A percentile compares a stretch with the other conserved stretches of the same genome.
These are phyloP conservation scores for Rhodamnia argentea DNA, from an alignment of 345 rosid species.

Conservation along the genomic window DNA sequence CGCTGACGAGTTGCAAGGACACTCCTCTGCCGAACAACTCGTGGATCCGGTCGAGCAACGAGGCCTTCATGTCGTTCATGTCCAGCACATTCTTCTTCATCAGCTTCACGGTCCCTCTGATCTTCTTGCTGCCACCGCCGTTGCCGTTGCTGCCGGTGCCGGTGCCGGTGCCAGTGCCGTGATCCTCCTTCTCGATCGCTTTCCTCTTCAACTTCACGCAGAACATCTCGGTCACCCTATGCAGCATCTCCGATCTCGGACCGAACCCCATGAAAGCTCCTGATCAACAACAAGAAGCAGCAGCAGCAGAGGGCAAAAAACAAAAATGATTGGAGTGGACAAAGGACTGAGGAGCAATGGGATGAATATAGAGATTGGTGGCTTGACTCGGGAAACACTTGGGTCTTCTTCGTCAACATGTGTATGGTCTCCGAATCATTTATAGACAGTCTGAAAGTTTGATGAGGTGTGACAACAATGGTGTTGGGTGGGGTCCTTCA, in stretches of 20 bases:
- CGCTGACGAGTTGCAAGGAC: conserved; percentile 54
- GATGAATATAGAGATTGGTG: background rate
- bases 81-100: conserved; percentile 78
- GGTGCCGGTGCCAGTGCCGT: background rate
- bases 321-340: background rate
- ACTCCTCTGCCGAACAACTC: conserved; percentile 62
- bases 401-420: background rate
- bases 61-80: conserved; percentile 50
- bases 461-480: background rate
- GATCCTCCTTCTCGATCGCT: background rate
- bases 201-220: conserved; percentile 1
- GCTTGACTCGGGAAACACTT: background rate
- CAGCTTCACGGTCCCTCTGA: conserved; percentile 42
- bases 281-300: background rate
- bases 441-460: background rate
- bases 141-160: conserved; percentile 1
- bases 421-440: background rate
- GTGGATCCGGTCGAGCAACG: conserved; percentile 50
- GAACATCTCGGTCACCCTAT: background rate
- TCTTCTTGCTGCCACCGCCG: conserved; percentile 18
- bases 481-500: background rate
- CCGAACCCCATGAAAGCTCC: background rate
- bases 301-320: background rate
- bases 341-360: background rate
- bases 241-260: background rate